Evolutionary conservation across 2,329 filamentous ascomycete species (phyloP), one percentile per base, ranked within the genome.

Genomic region (Penicillium sp.): DNA sequence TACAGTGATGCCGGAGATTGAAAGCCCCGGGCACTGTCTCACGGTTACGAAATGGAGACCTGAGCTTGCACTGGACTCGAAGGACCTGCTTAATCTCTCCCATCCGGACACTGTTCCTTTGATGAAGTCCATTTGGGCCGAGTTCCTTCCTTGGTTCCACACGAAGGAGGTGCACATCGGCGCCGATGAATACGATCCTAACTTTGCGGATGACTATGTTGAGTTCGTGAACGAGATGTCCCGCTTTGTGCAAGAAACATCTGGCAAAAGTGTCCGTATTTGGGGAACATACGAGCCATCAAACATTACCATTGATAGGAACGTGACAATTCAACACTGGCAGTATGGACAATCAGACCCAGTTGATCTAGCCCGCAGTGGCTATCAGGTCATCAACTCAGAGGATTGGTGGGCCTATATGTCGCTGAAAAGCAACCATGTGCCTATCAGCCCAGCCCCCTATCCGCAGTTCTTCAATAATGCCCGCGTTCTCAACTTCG

Each of bases 11-110:
- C 83, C 84, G 0, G 84, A 86, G 66, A 84, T 86, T 25, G 84
- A 87, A 66, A 78, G 82, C 0, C 84, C 84, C 0, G 84, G 83
- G 0, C 84, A 87, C 59, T 79, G 81, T 1, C 70, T 86, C 1
- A 78, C 79, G 6, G 78, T 86, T 25, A 81, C 81, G 0, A 83
- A 86, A 63, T 86, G 84, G 83, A 83, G 81, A 59, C 83, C 83
- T 0, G 77, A 85, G 59, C 68, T 86, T 17, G 83, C 78, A 0
- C 71, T 84, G 12, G 67, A 71, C 3, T 78, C 82, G 53, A 69
- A 79, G 5, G 83, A 81, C 45, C 70, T 85, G 51, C 70, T 86
- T 6, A 85, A 86, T 58, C 77, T 86, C 45, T 79, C 81, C 0
- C 76, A 85, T 55, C 82, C 82, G 0, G 81, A 83, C 0, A 81